Evolutionary conservation across 345 rosid species (phyloP), one percentile per base, ranked within the genome.

Genomic region (Tarenaya hassleriana): DNA sequence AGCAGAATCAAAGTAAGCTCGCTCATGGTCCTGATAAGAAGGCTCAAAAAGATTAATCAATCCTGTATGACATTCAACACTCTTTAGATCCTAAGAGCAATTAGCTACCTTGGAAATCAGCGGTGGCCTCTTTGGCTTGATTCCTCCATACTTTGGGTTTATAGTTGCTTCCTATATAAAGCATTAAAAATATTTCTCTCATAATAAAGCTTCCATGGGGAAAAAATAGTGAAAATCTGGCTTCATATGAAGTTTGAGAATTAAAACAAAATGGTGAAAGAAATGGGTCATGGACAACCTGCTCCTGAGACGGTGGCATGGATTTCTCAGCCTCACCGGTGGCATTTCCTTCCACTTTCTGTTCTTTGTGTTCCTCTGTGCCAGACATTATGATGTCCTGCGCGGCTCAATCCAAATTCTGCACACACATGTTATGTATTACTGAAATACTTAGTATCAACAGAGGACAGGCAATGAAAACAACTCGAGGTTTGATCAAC

Each of bases 1-100:
- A 71, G 98, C 98, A 44, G 98, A 92, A 63, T 88, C 99, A 62
- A 94, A 94, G 76, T 81, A 94, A 8, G 99, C 97, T 50, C 99
- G 79, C 60, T 88, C 98, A 40, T 85, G 95, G 67, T 92, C 98
- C 98, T 92, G 67, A 38, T 24, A 24, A 24, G 29, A 24, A 24
- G 5, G 5, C 29, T 24, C 29, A 5, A 24, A 24, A 24, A 24
- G 5, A 24, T 24, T 24, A 24, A 24, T 24, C 5, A 5, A 24
- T 24, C 29, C 29, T 24, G 2, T 2, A 5, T 24, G 5, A 24
- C 2, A 5, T 2, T 24, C 2, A 2, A 24, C 5, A 2, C 5
- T 2, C 29, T 24, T 24, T 24, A 5, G 29, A 24, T 24, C 29
- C 29, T 24, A 24, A 5, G 3, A 24, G 29, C 29, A 5, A 4